phyloP scores from a whole-genome alignment of 2,329 filamentous ascomycete species.

The Monosporascus sp. region DNA sequence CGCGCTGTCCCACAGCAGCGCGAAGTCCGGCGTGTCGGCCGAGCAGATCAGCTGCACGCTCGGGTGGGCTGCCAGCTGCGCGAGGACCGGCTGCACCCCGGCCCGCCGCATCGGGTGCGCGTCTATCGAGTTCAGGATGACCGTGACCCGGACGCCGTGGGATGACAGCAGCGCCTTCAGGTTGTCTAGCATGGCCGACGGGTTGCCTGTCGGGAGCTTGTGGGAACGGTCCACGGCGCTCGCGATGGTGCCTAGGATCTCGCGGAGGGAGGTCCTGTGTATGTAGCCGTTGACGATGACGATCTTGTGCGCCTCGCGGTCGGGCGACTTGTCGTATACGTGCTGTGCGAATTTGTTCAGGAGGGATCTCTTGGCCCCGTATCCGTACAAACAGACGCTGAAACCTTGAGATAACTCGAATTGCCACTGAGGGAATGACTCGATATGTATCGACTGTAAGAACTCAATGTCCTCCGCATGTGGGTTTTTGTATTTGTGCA shows the following conservation, averaged over 20 bases:
- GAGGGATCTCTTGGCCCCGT: conserved; percentile 78
- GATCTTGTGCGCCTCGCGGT: conserved; percentile 50
- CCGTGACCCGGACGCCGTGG: conserved; percentile 47
- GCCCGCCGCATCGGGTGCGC: conserved; percentile 68
- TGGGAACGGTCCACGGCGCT: conserved; percentile 50
- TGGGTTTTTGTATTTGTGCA: conserved; percentile 59
- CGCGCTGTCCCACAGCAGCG: conserved; percentile 83
- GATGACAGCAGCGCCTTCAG: conserved; percentile 57
- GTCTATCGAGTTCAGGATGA: conserved; percentile 86
- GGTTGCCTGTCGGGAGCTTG: conserved; percentile 54
- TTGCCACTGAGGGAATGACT: conserved; percentile 84
- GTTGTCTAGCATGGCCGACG: conserved; percentile 61
- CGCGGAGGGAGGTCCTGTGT: conserved; percentile 58
- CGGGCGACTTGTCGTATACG: conserved; percentile 43
- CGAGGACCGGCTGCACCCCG: conserved; percentile 64
- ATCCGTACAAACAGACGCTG: conserved; percentile 86
- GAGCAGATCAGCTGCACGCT: conserved; percentile 71
- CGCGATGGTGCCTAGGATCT: conserved; percentile 65
- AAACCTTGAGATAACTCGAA: conserved; percentile 87
- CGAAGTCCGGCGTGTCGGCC: conserved; percentile 81
- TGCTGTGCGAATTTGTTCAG: conserved; percentile 70
- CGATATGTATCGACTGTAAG: conserved; percentile 68
- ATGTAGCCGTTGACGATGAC: conserved; percentile 85
- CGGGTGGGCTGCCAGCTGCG: conserved; percentile 69
- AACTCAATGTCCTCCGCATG: conserved; percentile 67